phyloP scores from a whole-genome alignment of 1,284 basidiomycete species.

The Trichosporon asahii region DNA sequence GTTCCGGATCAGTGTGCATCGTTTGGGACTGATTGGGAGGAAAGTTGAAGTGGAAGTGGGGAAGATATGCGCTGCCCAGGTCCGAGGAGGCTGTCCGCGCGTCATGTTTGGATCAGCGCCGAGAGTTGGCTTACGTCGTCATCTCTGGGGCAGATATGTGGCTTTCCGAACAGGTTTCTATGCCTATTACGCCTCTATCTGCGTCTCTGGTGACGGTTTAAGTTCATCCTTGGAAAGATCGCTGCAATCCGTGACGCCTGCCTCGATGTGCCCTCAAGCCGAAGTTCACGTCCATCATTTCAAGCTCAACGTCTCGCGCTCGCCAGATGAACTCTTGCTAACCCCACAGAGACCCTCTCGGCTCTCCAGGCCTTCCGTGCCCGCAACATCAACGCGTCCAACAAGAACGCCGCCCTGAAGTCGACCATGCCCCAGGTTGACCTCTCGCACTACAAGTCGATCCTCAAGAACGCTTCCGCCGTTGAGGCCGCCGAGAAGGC shows the following conservation, averaged over 20 bases:
- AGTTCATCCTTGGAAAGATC: background rate
- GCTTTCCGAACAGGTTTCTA: background rate
- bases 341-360: slow-evolving; percentile 71
- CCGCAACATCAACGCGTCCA: slow-evolving; percentile 83
- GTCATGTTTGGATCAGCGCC: background rate
- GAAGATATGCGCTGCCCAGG: background rate
- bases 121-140: slow-evolving; percentile 2
- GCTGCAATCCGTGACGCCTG: too few relatives aligned
- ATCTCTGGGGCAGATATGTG: too few relatives aligned
- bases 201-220: too few relatives aligned
- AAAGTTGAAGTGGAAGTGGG: background rate
- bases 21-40: background rate
- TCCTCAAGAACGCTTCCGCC: slow-evolving; percentile 89
- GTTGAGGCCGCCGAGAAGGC: slow-evolving; percentile 91
- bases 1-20: background rate
- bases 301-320: background rate
- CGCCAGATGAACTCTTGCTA: background rate
- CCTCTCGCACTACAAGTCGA: slow-evolving; percentile 82
- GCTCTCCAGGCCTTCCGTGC: slow-evolving; percentile 94
- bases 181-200: background rate
- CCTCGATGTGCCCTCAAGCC: background rate
- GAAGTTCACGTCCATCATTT: background rate
- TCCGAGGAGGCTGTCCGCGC: background rate
- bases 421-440: slow-evolving; percentile 66
- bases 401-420: slow-evolving; percentile 66